Evolutionary conservation across 768 basidiomycete species (phyloP).

Genomic region (Rhizopogon roseolus): DNA sequence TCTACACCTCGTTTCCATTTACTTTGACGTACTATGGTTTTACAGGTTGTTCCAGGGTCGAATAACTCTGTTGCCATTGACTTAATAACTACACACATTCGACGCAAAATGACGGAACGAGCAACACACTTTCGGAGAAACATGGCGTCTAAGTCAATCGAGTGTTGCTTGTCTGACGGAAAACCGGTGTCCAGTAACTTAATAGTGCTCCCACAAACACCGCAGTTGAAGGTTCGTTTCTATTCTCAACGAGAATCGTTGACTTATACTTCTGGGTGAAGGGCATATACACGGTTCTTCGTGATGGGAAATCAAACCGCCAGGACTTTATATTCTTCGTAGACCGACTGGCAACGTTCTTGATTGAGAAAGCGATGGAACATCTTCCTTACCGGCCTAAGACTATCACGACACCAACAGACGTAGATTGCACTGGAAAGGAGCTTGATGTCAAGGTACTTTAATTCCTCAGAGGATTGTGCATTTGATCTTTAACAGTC

Average conservation of each 20-base stretch:
- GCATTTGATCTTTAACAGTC: not conserved
- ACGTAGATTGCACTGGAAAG: slow-evolving; percentile 51
- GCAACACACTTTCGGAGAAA: slow-evolving; percentile 67
- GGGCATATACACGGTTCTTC: slow-evolving; percentile 88
- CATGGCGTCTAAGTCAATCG: slow-evolving; percentile 50
- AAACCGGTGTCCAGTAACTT: slow-evolving; percentile 47
- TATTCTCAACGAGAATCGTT: not conserved
- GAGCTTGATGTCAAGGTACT: slow-evolving; percentile 55
- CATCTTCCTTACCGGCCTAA: slow-evolving; percentile 68
- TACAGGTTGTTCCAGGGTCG: slow-evolving; percentile 93
- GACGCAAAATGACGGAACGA: slow-evolving; percentile 77
- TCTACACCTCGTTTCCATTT: not conserved
- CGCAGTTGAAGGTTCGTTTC: slow-evolving; percentile 64
- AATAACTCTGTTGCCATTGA: slow-evolving; percentile 91
- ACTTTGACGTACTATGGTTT: not conserved
- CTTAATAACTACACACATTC: slow-evolving; percentile 87
- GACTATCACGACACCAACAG: slow-evolving; percentile 65
- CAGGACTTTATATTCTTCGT: slow-evolving; percentile 94
- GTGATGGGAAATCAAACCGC: slow-evolving; percentile 62
- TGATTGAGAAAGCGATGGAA: slow-evolving; percentile 82
- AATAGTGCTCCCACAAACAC: slow-evolving; percentile 69
- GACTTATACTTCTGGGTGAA: slow-evolving; percentile 22
- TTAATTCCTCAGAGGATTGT: not conserved
- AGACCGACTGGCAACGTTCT: slow-evolving; percentile 78
- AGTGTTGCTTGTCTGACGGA: slow-evolving; percentile 34